Base-by-base conservation (phyloP, 192 early-diverging fungal genomes). In the Backusella circina region DNA sequence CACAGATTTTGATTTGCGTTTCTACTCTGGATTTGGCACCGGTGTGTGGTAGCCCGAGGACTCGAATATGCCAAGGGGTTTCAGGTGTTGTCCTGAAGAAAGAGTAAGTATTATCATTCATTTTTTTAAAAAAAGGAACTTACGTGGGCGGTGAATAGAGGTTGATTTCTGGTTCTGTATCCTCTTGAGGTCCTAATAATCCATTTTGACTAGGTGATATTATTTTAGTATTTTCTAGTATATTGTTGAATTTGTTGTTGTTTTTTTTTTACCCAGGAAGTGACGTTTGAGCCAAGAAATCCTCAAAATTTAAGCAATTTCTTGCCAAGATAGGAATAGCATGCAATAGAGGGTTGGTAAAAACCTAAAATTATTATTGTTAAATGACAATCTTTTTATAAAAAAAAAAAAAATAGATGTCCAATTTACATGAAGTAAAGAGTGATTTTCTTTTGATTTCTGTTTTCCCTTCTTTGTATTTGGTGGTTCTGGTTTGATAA, bases 1-100 rank as follows among this genome's bases (percentile, higher is more conserved):
- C 71, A 21, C 91, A 93, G 26, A 95, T 83, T 67, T 93, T 93
- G 79, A 93, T 93, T 80, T 94, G 94, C 51, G 94, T 95, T 79
- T 95, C 93, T 37, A 95, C 93, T 13, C 93, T 84, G 33, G 91
- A 93, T 73, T 93, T 91, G 35, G 89, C 87, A 5, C 82, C 82
- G 12, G 73, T 72, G n/a, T 61, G 57, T 26, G 82, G 77, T 28
- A 83, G 54, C 26, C 82, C 82, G 13, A 80, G 47, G 7, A 83
- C 79, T 30, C 73, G 76, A 51, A 83, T 78, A 16, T 78, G 77
- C 71, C 71, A 78, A 7, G 64, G 69, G 15, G 38, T 26, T 35
- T 78, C 72, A 39, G 23, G 23, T 32, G 73, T 78, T 65, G 65
- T 21, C 36, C 77, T 78, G 36, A n/a, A 39, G 26, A 41, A 9